A percentile compares a stretch with the other conserved stretches of the same genome.
These are phyloP conservation scores for Tieghemostelium lacteum DNA, from an alignment of 78 protist species.

Conservation along the genomic window DNA sequence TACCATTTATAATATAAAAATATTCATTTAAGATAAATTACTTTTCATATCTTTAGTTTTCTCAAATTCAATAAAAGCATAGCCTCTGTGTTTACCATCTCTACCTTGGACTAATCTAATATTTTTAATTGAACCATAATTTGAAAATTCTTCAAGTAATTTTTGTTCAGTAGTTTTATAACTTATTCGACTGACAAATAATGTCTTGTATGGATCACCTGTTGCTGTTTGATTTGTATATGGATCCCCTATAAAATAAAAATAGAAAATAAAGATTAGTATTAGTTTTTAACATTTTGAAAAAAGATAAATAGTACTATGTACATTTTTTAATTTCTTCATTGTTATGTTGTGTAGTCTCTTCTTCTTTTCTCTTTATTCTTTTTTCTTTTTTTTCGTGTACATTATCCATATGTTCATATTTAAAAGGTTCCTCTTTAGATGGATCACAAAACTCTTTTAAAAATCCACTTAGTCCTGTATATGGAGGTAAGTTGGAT, in stretches of 20 bases:
- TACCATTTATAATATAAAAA: background rate
- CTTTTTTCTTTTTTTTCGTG: slow-evolving; percentile 40
- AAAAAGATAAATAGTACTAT: slow-evolving; percentile 3
- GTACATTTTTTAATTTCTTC: slow-evolving; percentile 17
- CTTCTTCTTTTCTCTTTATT: background rate
- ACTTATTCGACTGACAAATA: slow-evolving; percentile 76
- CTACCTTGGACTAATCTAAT: slow-evolving; percentile 66
- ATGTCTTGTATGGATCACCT: slow-evolving; percentile 86
- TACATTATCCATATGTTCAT: background rate
- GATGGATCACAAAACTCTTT: slow-evolving; percentile 1
- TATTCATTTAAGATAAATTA: background rate
- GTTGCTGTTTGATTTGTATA: slow-evolving; percentile 60
- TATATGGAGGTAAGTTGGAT: slow-evolving; percentile 19
- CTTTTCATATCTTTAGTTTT: slow-evolving; percentile 90
- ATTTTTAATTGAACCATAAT: slow-evolving; percentile 86
- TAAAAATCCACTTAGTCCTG: slow-evolving; percentile 52
- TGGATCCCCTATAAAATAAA: slow-evolving; percentile 76
- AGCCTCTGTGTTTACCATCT: slow-evolving; percentile 89
- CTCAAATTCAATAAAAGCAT: slow-evolving; percentile 93
- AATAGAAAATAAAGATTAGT: background rate
- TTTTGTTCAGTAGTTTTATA: slow-evolving; percentile 82
- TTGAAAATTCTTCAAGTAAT: slow-evolving; percentile 84
- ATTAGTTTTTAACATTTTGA: background rate
- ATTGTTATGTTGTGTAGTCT: no score
- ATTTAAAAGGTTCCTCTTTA: slow-evolving; percentile 37